Evolutionary conservation across 2,329 filamentous ascomycete genomes (phyloP).

Genomic region (Septoria linicola): DNA sequence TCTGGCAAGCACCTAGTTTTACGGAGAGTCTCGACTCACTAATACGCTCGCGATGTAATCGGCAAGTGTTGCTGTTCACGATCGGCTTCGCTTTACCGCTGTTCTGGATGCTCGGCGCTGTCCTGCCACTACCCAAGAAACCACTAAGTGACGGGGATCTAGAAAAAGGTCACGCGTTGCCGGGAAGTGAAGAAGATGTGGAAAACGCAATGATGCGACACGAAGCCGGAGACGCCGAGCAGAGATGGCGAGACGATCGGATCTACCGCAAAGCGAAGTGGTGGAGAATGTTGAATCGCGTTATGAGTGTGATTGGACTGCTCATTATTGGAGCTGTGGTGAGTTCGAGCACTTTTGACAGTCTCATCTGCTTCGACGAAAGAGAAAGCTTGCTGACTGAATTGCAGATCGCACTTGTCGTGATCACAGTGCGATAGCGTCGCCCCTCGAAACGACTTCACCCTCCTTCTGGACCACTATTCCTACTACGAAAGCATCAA

Average conservation of each 20-base stretch:
- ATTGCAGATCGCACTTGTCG: constrained; percentile 37
- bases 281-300: constrained; percentile 41
- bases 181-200: constrained; percentile 32
- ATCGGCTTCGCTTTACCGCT: constrained; percentile 40
- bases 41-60: constrained; percentile 35
- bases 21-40: constrained; percentile 38
- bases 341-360: too few relatives aligned
- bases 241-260: constrained; percentile 36
- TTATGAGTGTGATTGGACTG: constrained; percentile 41
- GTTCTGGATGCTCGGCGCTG: constrained; percentile 39
- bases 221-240: constrained; percentile 33
- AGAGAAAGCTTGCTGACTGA: constrained; percentile 1
- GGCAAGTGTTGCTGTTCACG: constrained; percentile 39
- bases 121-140: constrained; percentile 37
- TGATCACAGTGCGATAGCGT: constrained; percentile 29
- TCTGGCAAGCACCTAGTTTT: constrained; percentile 39
- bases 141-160: constrained; percentile 25
- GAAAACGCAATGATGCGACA: constrained; percentile 33
- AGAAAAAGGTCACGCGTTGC: constrained; percentile 27
- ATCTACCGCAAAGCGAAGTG: constrained; percentile 38
- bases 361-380: too few relatives aligned
- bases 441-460: not conserved
- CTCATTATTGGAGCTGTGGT: constrained; percentile 39
- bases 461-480: too few relatives aligned
- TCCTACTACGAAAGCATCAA: too few relatives aligned